Base-by-base conservation (phyloP, 257 asterid genomes). In the Solanum rostratum region DNA sequence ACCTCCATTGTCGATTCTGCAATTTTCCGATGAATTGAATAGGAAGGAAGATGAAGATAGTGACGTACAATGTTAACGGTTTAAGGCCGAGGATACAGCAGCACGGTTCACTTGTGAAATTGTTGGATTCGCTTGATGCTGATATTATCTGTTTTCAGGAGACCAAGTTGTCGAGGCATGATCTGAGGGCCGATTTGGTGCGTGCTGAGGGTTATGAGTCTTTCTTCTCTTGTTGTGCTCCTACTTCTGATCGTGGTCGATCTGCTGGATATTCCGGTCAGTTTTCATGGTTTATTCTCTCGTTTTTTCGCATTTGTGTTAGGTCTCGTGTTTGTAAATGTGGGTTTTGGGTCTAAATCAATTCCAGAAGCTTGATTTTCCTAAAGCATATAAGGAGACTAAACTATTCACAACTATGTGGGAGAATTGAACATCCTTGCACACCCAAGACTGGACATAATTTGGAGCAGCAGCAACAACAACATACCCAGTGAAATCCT, bases 181-280 rank as follows among this genome's bases (percentile, higher is more conserved):
- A 96, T 83, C 15, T 95, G 79, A 82, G 94, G 81, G 94, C 92
- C 19, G 95, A 95, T 86, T 88, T 95, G 90, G 96, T 93, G 79
- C 93, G 95, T 86, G 98, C 97, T 63, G 94, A 95, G 79, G 99
- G 99, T 27, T 96, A 96, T 69, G 99, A 96, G 86, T 95, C 99
- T 43, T 96, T 96, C 90, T 95, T 95, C 88, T 93, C 98, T 81
- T 96, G 98, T 83, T 96, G 98, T 90, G 93, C 97, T 14, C 97
- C 97, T 83, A 87, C 95, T 83, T 85, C 91, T 37, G 96, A 95
- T 66, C 94, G 90, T 89, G 96, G 97, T 85, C 97, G 99, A 62
- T 91, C 96, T 13, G 98, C 97, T 52, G 98, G 98, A 33, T 96
- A 96, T 90, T 95, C 99, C 16, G 97, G 97, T 96, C 12, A 54